These are phyloP conservation scores for Trichoderma aggressivum DNA, from an alignment of 2,329 filamentous ascomycete genomes.

Conservation along the genomic window DNA sequence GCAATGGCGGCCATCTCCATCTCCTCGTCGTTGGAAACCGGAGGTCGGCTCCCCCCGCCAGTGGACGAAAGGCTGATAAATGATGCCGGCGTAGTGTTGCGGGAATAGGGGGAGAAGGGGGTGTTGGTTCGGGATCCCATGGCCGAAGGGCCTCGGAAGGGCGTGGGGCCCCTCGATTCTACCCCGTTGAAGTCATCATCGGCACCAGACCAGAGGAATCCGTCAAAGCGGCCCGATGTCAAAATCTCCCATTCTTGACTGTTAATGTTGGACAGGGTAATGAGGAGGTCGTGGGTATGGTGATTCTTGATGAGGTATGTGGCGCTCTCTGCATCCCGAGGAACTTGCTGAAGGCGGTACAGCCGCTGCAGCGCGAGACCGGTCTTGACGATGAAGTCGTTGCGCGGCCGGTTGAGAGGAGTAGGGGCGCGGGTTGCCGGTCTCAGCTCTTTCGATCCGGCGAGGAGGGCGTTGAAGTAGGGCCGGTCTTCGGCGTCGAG, in stretches of 20 bases:
- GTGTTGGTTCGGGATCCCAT: slow-evolving; percentile 46
- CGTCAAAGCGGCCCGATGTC: slow-evolving; percentile 89
- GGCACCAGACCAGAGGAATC: slow-evolving; percentile 90
- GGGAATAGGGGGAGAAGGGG: slow-evolving; percentile 50
- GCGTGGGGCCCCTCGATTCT: slow-evolving; percentile 55
- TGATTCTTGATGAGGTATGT: slow-evolving; percentile 84
- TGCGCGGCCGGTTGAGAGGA: slow-evolving; percentile 61
- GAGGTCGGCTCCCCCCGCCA: slow-evolving; percentile 44
- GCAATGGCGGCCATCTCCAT: slow-evolving; percentile 86
- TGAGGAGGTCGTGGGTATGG: slow-evolving; percentile 77
- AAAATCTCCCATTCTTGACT: slow-evolving; percentile 96
- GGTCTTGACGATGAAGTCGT: slow-evolving; percentile 70
- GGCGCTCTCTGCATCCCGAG: slow-evolving; percentile 81
- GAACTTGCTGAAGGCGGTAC: slow-evolving; percentile 69
- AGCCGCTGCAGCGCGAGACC: slow-evolving; percentile 78
- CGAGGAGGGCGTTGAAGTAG: slow-evolving; percentile 77
- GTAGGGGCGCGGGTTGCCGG: slow-evolving; percentile 63
- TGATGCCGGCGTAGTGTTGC: slow-evolving; percentile 55
- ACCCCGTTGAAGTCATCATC: slow-evolving; percentile 54
- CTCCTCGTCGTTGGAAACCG: slow-evolving; percentile 89
- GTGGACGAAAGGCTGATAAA: slow-evolving; percentile 57
- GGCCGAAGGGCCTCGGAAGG: slow-evolving; percentile 43
- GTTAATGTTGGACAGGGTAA: slow-evolving; percentile 83
- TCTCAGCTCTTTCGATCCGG: slow-evolving; percentile 55
- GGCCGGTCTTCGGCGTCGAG: slow-evolving; percentile 72